Percentiles rank a stretch among this genome's conserved stretches.
Evolutionary conservation across 352 stramenopile genomes (phyloP).

Genomic region (Phytophthora aleatoria): DNA sequence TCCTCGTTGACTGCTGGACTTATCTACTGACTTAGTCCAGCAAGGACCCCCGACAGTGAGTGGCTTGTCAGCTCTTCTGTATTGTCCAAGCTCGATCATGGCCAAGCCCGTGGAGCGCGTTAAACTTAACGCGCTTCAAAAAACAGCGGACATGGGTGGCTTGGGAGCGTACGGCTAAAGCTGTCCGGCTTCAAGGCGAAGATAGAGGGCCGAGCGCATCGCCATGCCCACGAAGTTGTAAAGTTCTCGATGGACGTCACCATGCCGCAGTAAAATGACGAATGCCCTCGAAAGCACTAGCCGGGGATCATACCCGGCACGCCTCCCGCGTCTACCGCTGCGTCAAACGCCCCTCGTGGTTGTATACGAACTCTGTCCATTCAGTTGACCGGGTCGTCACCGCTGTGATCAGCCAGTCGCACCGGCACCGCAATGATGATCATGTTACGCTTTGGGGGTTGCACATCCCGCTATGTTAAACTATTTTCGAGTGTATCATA

Average conservation of each 20-base stretch:
- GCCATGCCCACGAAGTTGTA: conserved; percentile 1
- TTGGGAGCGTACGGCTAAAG: conserved; percentile 19
- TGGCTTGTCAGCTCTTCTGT: background rate
- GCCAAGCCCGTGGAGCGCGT: too few species aligned
- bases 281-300: background rate
- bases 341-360: background rate
- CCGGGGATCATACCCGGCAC: background rate
- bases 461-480: conserved; percentile 1
- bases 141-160: conserved; percentile 13
- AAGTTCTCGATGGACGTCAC: background rate
- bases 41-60: too few species aligned
- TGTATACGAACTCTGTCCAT: conserved; percentile 11
- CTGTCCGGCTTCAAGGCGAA: conserved; percentile 4
- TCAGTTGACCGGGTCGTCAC: conserved; percentile 10
- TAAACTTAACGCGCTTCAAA: too few species aligned
- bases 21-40: too few species aligned
- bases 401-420: conserved; percentile 7
- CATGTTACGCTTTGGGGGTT: conserved; percentile 11
- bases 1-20: too few species aligned
- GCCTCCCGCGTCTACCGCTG: background rate
- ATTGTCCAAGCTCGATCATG: too few species aligned
- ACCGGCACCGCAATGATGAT: conserved; percentile 10
- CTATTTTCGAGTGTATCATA: conserved; percentile 18
- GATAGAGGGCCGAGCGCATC: conserved; percentile 7
- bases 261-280: background rate